These are phyloP conservation scores for Tylopilus vinaceipallidus DNA, from an alignment of 768 basidiomycete species.

Conservation along the genomic window DNA sequence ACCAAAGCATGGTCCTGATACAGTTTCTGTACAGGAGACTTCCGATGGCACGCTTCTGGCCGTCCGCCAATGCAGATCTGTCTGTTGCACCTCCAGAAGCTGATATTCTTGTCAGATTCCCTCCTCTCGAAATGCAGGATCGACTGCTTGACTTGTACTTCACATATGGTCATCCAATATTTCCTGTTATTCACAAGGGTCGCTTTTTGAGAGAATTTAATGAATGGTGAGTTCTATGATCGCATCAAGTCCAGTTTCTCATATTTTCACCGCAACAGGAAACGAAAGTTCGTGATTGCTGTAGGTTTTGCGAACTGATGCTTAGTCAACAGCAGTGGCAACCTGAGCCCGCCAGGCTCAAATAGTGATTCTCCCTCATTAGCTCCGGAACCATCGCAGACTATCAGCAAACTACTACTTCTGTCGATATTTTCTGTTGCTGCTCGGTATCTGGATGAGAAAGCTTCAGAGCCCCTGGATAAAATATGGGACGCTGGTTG, in stretches of 20 bases:
- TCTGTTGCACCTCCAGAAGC: slow-evolving; percentile 42
- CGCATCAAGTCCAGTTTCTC: slow-evolving; percentile 1
- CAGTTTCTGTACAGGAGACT: slow-evolving; percentile 46
- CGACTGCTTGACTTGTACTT: slow-evolving; percentile 75
- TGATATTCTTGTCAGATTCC: slow-evolving; percentile 49
- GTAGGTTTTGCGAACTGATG: neutral
- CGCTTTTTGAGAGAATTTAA: slow-evolving; percentile 67
- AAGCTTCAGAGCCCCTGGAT: slow-evolving; percentile 44
- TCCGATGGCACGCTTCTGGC: slow-evolving; percentile 78
- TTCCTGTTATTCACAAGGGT: slow-evolving; percentile 75
- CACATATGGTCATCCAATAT: slow-evolving; percentile 78
- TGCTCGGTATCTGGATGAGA: slow-evolving; percentile 63
- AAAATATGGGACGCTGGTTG: slow-evolving; percentile 72
- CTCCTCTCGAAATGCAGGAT: slow-evolving; percentile 61
- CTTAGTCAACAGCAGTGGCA: slow-evolving; percentile 30
- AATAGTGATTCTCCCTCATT: slow-evolving; percentile 12
- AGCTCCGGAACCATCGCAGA: slow-evolving; percentile 53
- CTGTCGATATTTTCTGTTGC: slow-evolving; percentile 81
- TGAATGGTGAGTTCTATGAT: slow-evolving; percentile 39
- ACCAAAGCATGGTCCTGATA: slow-evolving; percentile 9
- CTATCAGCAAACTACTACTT: slow-evolving; percentile 65
- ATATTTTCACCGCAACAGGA: slow-evolving; percentile 19
- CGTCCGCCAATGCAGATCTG: slow-evolving; percentile 47
- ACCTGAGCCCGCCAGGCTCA: slow-evolving; percentile 34
- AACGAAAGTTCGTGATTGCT: slow-evolving; percentile 19